Evolutionary conservation across 805 yeast species (phyloP), one percentile per base, ranked within the genome.

Genomic region (Kregervanrija fluxuum): DNA sequence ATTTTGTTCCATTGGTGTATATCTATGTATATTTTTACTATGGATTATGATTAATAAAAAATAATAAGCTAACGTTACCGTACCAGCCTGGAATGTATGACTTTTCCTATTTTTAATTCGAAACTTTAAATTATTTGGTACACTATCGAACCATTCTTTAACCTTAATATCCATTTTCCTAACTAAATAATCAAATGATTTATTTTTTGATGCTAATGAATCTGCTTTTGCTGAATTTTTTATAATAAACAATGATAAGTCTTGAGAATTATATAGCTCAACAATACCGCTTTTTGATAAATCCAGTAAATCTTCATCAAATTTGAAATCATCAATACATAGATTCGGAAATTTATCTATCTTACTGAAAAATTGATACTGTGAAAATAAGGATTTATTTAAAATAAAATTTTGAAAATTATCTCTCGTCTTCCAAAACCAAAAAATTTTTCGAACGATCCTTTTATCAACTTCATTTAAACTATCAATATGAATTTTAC

Each of bases 401-500:
- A 91, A 93, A 83, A 85, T 87, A 85, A 13, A 57, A 40, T 31
- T 54, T 35, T 37, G 49, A 50, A 46, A 52, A 51, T 51, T 49
- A 46, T 28, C 41, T 38, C 35, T 51, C 45, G 68, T 37, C 60
- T 41, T 52, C 53, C 17, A 38, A 35, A 3, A 48, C 34, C 37
- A 56, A 22, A 17, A 39, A 28, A 37, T 40, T 44, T 16, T 51
- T 45, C 38, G 49, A 42, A 35, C 50, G 76, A 54, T 87, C 67
- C 57, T 85, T 89, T 51, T 82, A 68, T 3, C 91, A 90, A 57
- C 76, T 76, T 14, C 86, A 57, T 80, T 80, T 54, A 73, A 82
- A 3, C 79, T 75, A 56, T 81, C 82, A 38, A 80, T 78, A 32
- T 85, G 48, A 35, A 50, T 48, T n/a, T 48, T 48, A 42, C 52